Percentiles rank a stretch among this genome's conserved stretches.
Evolutionary conservation across 2,329 filamentous ascomycete genomes (phyloP).

Genomic region (Peltaster fructicola): DNA sequence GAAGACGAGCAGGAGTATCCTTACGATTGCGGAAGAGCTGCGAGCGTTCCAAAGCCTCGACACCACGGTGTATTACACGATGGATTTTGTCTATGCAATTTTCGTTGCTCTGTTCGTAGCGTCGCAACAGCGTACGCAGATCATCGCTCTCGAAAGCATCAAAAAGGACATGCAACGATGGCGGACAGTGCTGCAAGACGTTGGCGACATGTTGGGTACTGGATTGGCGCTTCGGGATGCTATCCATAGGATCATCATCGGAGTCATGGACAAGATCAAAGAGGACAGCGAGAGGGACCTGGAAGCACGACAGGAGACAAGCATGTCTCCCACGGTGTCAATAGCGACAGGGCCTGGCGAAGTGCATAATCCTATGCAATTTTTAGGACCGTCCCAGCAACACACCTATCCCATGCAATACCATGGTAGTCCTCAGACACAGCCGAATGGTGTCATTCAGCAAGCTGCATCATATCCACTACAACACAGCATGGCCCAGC

Average conservation of each 20-base stretch:
- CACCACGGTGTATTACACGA: slow-evolving; percentile 60
- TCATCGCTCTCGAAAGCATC: slow-evolving; percentile 41
- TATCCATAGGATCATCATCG: slow-evolving; percentile 31
- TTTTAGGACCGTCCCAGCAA: slow-evolving; percentile 1
- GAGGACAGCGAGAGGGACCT: slow-evolving; percentile 26
- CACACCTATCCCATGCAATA: not conserved
- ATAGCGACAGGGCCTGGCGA: slow-evolving; percentile 9
- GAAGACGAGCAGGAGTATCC: slow-evolving; percentile 45
- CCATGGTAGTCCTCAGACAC: not conserved
- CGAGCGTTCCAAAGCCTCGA: slow-evolving; percentile 51
- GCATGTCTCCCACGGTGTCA: slow-evolving; percentile 24
- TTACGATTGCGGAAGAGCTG: slow-evolving; percentile 41
- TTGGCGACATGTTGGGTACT: slow-evolving; percentile 45
- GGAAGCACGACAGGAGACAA: too few species aligned
- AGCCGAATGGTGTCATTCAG: slow-evolving; percentile 2
- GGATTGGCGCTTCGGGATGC: slow-evolving; percentile 30
- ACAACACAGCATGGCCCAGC: slow-evolving; percentile 1
- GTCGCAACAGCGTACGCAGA: slow-evolving; percentile 41
- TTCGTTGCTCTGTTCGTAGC: slow-evolving; percentile 56
- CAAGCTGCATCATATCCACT: slow-evolving; percentile 1
- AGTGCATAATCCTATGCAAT: slow-evolving; percentile 1
- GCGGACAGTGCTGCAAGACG: slow-evolving; percentile 50
- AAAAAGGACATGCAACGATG: slow-evolving; percentile 51
- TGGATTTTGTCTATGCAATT: slow-evolving; percentile 54
- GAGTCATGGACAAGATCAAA: slow-evolving; percentile 30